Evolutionary conservation across 805 yeast genomes (phyloP), one percentile per base, ranked within the genome.

Genomic region (Sugiyamaella mastotermitis): DNA sequence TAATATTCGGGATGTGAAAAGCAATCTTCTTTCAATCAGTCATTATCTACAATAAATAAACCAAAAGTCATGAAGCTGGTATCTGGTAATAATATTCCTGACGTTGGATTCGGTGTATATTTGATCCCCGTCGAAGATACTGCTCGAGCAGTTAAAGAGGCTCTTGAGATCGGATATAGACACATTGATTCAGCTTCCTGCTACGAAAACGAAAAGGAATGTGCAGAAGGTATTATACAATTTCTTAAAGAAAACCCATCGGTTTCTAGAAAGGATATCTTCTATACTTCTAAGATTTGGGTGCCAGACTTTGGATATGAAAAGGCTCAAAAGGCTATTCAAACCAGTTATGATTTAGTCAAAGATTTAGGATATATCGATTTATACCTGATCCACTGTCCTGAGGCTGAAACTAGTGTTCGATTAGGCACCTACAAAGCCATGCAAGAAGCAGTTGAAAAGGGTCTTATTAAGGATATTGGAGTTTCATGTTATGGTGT

Each of bases 201-300:
- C 14, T 84, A 84, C 60, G 64, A 64, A 2, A 84, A 83, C 58
- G 85, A 82, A 52, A 48, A 45, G 8, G 81, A 76, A 45, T 76
- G 75, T 5, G 78, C 78, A 9, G 66, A 69, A 28, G 92, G 81
- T 4, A 72, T 82, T 29, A 55, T 63, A 7, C 52, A 59, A 32
- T 82, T 76, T 66, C 42, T 79, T 19, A 51, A 64, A 27, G 76
- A 71, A 33, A 40, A 55, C 41, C 58, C 65, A 4, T 51, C 49
- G 5, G 66, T 81, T 14, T 72, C 76, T 43, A 69, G 92, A 58
- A 66, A 65, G 15, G 67, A 62, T 8, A 57, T 64, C 18, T 57
- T 56, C 33, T 64, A 81, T 58, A 78, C 86, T 6, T 78, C 92
- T 7, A 83, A 83, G 53, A 54, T 83, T 13, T 81, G 90, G 90